Conservation (phyloP, 2,329 filamentous ascomycete species). For the Verticillium nonalfalfae region DNA sequence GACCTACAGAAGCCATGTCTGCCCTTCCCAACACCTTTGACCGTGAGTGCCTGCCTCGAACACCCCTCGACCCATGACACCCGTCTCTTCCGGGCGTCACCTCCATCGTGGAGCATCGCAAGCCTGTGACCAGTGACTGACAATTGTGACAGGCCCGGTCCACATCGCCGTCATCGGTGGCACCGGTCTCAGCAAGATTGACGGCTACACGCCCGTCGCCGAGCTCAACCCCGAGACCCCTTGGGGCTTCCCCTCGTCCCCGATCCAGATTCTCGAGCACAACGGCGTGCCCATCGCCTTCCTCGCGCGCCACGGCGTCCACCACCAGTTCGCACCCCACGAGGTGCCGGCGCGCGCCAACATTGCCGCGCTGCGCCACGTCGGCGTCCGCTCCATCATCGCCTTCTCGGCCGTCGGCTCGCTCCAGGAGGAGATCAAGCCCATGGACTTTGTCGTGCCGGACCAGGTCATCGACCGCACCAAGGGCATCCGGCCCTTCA, state of each 20-base stretch:
- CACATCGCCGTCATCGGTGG: slow-evolving; percentile 89
- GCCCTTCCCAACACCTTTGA: slow-evolving; percentile 53
- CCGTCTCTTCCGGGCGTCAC: neutral
- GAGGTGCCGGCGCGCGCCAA: slow-evolving; percentile 95
- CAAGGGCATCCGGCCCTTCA: slow-evolving; percentile 89
- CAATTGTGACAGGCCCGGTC: slow-evolving; percentile 49
- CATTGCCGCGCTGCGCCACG: slow-evolving; percentile 88
- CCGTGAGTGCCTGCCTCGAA: slow-evolving; percentile 31
- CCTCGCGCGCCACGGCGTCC: slow-evolving; percentile 81
- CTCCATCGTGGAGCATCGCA: neutral
- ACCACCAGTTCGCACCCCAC: slow-evolving; percentile 88
- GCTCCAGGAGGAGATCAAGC: slow-evolving; percentile 86
- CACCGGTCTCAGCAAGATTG: slow-evolving; percentile 83
- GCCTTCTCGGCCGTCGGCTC: slow-evolving; percentile 94
- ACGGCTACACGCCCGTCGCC: slow-evolving; percentile 80
- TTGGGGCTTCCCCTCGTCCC: slow-evolving; percentile 73
- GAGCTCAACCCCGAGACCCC: slow-evolving; percentile 72
- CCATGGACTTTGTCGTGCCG: slow-evolving; percentile 92
- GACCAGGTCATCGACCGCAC: slow-evolving; percentile 97
- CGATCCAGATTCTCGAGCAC: slow-evolving; percentile 85
- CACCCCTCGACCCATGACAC: neutral
- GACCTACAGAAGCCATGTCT: slow-evolving; percentile 30
- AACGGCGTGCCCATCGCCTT: slow-evolving; percentile 79
- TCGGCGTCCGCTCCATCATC: slow-evolving; percentile 87
- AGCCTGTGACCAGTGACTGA: neutral